Conservation (phyloP, 2,329 filamentous ascomycete genomes). For the Aspergillus latus region DNA sequence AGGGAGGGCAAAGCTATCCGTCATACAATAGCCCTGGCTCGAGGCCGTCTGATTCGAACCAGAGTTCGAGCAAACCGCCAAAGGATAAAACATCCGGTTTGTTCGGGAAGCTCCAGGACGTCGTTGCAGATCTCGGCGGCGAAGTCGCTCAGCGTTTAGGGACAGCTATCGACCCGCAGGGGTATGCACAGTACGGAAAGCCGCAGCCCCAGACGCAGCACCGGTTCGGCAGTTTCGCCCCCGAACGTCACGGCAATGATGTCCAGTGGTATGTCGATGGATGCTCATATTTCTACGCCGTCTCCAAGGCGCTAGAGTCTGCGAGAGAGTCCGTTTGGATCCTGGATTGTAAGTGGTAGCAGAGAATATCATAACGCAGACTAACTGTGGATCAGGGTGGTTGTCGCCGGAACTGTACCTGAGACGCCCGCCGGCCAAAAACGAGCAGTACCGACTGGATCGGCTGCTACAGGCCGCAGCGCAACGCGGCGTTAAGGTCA, state of each 20-base stretch:
- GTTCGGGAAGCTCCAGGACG: slow-evolving; percentile 57
- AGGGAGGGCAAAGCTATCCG: neutral
- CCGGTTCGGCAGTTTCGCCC: slow-evolving; percentile 66
- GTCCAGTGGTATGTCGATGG: slow-evolving; percentile 89
- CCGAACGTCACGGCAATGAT: slow-evolving; percentile 67
- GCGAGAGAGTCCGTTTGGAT: slow-evolving; percentile 80
- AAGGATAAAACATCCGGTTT: slow-evolving; percentile 47
- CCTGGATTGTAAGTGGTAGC: slow-evolving; percentile 61
- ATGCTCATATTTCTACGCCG: slow-evolving; percentile 81
- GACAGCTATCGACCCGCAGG: slow-evolving; percentile 49
- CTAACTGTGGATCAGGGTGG: slow-evolving; percentile 58
- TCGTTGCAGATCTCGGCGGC: slow-evolving; percentile 51
- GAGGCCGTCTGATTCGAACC: slow-evolving; percentile 24
- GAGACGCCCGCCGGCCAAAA: slow-evolving; percentile 74
- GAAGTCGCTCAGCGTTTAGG: slow-evolving; percentile 53
- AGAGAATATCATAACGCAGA: neutral
- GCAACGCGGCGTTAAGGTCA: slow-evolving; percentile 77
- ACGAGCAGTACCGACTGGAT: slow-evolving; percentile 82
- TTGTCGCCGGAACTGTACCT: slow-evolving; percentile 83
- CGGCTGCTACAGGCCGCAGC: slow-evolving; percentile 79
- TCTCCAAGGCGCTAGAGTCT: slow-evolving; percentile 74
- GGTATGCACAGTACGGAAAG: slow-evolving; percentile 44
- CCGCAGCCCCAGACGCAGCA: slow-evolving; percentile 47
- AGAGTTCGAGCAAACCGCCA: slow-evolving; percentile 30
- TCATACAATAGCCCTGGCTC: slow-evolving; percentile 27